phyloP scores from a whole-genome alignment of 345 rosid species.

The Eucalyptus caleyi region DNA sequence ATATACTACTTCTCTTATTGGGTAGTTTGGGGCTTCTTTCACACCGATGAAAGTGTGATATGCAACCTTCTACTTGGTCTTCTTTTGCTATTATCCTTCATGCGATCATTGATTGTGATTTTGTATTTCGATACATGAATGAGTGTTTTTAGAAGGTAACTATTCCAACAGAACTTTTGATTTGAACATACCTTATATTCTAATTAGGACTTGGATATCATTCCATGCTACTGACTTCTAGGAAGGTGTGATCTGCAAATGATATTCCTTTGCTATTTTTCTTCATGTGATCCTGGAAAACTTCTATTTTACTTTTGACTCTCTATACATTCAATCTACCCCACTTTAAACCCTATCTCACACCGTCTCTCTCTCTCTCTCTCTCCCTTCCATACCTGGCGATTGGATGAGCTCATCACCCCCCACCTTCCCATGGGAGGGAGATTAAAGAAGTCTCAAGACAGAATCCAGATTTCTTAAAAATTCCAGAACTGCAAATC shows the following conservation, averaged over 20 bases:
- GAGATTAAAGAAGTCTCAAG: too few relatives aligned
- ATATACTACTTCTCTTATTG: too few relatives aligned
- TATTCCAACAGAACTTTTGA: neutral
- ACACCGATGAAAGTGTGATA: accelerated
- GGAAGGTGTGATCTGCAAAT: neutral
- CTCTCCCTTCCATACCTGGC: neutral
- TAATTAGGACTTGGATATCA: too few relatives aligned
- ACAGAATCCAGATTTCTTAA: neutral
- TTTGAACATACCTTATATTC: accelerated
- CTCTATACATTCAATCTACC: neutral
- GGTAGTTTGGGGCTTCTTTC: too few relatives aligned
- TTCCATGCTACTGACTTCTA: too few relatives aligned
- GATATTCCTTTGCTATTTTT: neutral
- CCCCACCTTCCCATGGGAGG: neutral
- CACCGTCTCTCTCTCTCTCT: too few relatives aligned
- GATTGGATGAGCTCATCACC: neutral
- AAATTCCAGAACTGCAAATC: neutral
- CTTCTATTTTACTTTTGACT: neutral
- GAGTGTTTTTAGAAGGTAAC: accelerated
- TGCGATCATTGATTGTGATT: neutral
- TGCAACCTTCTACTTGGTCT: neutral
- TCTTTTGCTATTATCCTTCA: neutral
- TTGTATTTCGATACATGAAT: neutral
- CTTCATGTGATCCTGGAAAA: neutral
- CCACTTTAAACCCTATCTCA: neutral